Percentiles rank a stretch among this genome's conserved stretches.
phyloP scores from a whole-genome alignment of 768 basidiomycete species.

The Rhizopogon rudus region DNA sequence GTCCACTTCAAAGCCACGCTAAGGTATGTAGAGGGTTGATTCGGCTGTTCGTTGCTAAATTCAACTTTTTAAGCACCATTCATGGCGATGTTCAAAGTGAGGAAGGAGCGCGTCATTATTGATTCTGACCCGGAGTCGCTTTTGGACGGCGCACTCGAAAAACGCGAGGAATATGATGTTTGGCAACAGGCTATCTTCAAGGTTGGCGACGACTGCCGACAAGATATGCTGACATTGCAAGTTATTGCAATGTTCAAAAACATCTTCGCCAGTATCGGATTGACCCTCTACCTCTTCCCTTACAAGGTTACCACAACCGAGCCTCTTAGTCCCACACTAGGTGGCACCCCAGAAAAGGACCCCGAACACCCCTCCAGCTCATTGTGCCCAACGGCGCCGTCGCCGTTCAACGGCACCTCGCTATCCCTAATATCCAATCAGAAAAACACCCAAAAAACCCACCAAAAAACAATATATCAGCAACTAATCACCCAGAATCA shows the following conservation, averaged over 20 bases:
- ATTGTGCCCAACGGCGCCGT: too few relatives aligned
- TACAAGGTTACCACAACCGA: too few relatives aligned
- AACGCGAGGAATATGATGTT: constrained; percentile 68
- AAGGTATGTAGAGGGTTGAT: constrained; percentile 50
- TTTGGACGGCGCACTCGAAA: constrained; percentile 56
- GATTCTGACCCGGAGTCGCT: constrained; percentile 71
- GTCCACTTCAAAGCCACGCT: constrained; percentile 95
- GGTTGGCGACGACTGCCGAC: constrained; percentile 98
- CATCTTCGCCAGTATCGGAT: constrained; percentile 83
- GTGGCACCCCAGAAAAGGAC: too few relatives aligned
- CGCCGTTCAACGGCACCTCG: too few relatives aligned
- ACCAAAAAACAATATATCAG: too few relatives aligned
- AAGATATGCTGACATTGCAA: constrained; percentile 96
- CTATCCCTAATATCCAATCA: too few relatives aligned
- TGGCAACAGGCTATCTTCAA: constrained; percentile 99
- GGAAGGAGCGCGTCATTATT: constrained; percentile 72
- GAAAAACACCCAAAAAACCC: too few relatives aligned
- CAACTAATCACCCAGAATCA: too few relatives aligned
- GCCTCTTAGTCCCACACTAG: too few relatives aligned
- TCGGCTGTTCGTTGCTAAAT: not conserved
- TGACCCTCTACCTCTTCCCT: constrained; percentile 44
- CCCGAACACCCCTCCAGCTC: too few relatives aligned
- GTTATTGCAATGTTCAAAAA: constrained; percentile 99
- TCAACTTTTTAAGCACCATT: constrained; percentile 72
- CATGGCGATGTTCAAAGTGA: constrained; percentile 99